Evolutionary conservation across 2,329 filamentous ascomycete species (phyloP), one percentile per base, ranked within the genome.

Genomic region (Calonectria hawksworthii): DNA sequence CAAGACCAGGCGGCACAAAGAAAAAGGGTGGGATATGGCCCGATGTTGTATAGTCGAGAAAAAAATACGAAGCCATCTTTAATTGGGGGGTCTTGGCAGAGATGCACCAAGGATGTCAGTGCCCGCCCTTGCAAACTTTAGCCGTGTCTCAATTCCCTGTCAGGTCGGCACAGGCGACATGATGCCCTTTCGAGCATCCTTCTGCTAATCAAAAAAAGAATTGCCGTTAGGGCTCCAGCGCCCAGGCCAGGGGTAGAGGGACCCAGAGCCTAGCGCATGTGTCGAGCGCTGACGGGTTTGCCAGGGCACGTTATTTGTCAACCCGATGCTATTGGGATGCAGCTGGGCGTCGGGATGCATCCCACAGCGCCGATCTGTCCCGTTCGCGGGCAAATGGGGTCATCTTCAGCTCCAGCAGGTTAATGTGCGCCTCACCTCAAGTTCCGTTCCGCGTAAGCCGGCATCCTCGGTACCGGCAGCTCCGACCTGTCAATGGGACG

Each of bases 111-210:
- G 32, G 56, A 61, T 36, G 56, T 61, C 56, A 61, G 56, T 61
- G 56, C 56, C 34, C 34, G 56, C 56, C 56, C 56, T 36, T 61
- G 56, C n/a, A 61, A 61, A 61, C 11, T 61, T 52, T 38, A 38
- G 32, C 56, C n/a, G 36, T 61, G 56, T 61, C 56, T 61, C 56
- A 61, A 9, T 61, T 26, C 56, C 56, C 56, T 56, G 51, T 54
- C 51, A 28, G 51, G 56, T 36, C 56, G 32, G 56, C 56, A n/a
- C 34, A 61, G 56, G 56, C 56, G 56, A 61, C 23, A 61, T 61
- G 34, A 61, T 38, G n/a, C 34, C 56, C 30, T 23, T 52, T 68
- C 10, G 21, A 68, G 56, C 36, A 38, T 14, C 36, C 14, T 18
- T 38, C 34, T 61, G 56, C 23, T 61, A 23, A 36, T 36, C 34